Conservation (phyloP, 768 basidiomycete species). For the Amanita pseudoporphyria region DNA sequence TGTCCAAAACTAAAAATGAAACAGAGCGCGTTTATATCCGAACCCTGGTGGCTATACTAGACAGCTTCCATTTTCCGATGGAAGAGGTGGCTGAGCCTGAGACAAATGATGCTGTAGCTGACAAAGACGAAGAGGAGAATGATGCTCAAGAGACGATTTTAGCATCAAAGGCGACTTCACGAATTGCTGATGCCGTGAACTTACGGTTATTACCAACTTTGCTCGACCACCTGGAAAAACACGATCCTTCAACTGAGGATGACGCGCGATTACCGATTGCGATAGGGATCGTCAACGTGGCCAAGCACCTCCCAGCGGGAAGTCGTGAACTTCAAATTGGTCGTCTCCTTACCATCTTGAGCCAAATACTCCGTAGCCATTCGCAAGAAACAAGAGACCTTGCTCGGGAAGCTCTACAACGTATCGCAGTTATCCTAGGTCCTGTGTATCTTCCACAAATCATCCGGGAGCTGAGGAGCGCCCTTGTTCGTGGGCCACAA, state of each 20-base stretch:
- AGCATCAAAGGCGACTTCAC: conserved; percentile 17
- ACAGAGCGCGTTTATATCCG: conserved; percentile 80
- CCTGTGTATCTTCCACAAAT: conserved; percentile 63
- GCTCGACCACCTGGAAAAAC: conserved; percentile 71
- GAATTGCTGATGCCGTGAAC: conserved; percentile 71
- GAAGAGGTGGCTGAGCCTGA: conserved; percentile 35
- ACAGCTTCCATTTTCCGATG: conserved; percentile 89
- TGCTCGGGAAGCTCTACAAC: conserved; percentile 71
- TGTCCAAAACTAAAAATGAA: conserved; percentile 55
- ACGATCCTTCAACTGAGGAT: conserved; percentile 72
- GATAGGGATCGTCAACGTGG: conserved; percentile 78
- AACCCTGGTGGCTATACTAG: conserved; percentile 72
- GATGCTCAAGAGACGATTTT: conserved; percentile 10
- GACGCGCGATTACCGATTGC: conserved; percentile 82
- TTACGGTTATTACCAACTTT: conserved; percentile 69
- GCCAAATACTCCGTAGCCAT: conserved; percentile 86
- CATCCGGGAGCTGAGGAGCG: conserved; percentile 73
- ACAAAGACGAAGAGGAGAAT: conserved; percentile 23
- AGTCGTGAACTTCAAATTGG: conserved; percentile 59
- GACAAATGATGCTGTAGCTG: conserved; percentile 19
- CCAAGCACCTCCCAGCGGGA: conserved; percentile 63
- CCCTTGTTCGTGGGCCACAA: conserved; percentile 86
- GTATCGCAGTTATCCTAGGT: conserved; percentile 66
- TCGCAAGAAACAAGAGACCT: conserved; percentile 91
- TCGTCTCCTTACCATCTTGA: conserved; percentile 72